Conservation (phyloP, 2,329 filamentous ascomycete genomes). For the Verticillium dahliae region DNA sequence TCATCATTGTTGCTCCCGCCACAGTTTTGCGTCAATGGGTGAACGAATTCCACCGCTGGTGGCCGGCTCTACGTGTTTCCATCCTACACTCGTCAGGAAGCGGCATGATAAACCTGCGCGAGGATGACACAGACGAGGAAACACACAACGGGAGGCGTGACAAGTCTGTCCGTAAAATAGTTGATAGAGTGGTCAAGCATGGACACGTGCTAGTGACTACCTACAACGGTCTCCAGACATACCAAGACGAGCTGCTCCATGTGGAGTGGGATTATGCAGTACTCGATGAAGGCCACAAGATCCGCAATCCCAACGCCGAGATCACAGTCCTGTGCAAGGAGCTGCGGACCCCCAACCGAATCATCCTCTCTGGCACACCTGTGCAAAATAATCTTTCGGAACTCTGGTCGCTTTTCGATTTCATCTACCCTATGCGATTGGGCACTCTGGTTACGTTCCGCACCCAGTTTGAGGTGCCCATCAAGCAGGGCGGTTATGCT, state of each 20-base stretch:
- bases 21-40: constrained; percentile 98
- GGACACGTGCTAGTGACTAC: constrained; percentile 95
- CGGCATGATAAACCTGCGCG: constrained; percentile 83
- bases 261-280: constrained; percentile 91
- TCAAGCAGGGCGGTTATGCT: constrained; percentile 86
- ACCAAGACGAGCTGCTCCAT: constrained; percentile 73
- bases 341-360: constrained; percentile 77
- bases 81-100: constrained; percentile 94
- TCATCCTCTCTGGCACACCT: constrained; percentile 92
- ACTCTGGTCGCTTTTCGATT: constrained; percentile 96
- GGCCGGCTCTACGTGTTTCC: constrained; percentile 94
- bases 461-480: constrained; percentile 88
- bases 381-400: constrained; percentile 97
- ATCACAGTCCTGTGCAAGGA: constrained; percentile 96
- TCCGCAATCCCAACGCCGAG: constrained; percentile 89
- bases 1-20: constrained; percentile 87
- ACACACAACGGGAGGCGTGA: constrained; percentile 27
- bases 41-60: constrained; percentile 97
- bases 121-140: constrained; percentile 46
- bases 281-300: constrained; percentile 95
- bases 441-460: constrained; percentile 89
- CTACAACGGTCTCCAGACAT: constrained; percentile 92
- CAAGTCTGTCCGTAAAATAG: constrained; percentile 60
- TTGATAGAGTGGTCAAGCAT: constrained; percentile 72
- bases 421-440: constrained; percentile 92